Evolutionary conservation across 2,329 filamentous ascomycete species (phyloP).

Genomic region (Lecanicillium sp.): DNA sequence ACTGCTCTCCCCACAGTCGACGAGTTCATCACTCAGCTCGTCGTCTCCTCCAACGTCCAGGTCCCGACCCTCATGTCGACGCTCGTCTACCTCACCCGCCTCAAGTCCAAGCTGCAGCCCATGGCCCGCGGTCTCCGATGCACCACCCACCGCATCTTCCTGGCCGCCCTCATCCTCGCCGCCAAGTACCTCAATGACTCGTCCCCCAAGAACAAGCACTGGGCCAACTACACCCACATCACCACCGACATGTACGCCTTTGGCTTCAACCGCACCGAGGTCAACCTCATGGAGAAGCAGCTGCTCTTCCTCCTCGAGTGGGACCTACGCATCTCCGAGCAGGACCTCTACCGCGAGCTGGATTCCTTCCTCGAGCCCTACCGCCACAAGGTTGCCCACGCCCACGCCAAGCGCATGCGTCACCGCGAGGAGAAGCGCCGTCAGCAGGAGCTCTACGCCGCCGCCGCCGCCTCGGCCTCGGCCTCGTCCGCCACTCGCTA

Average conservation of each 20-base stretch:
- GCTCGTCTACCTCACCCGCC: constrained; percentile 82
- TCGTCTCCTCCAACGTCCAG: constrained; percentile 91
- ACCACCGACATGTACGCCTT: constrained; percentile 62
- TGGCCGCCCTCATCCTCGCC: constrained; percentile 76
- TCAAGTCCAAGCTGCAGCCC: constrained; percentile 79
- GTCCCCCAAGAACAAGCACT: constrained; percentile 99
- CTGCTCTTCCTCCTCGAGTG: constrained; percentile 90
- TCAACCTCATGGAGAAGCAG: constrained; percentile 99
- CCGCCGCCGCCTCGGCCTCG: constrained; percentile 17
- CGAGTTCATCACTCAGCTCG: constrained; percentile 85
- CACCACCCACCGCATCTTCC: constrained; percentile 95
- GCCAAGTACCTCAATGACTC: constrained; percentile 99
- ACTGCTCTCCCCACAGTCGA: constrained; percentile 69
- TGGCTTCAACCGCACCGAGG: constrained; percentile 88
- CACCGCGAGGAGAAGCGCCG: constrained; percentile 41
- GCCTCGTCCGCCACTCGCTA: constrained; percentile 29
- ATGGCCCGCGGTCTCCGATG: constrained; percentile 95
- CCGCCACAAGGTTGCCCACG: constrained; percentile 51
- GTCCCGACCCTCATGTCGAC: constrained; percentile 96
- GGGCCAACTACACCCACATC: constrained; percentile 87
- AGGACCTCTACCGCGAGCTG: constrained; percentile 81
- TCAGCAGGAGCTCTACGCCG: constrained; percentile 31
- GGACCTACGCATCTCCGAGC: constrained; percentile 79
- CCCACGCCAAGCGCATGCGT: constrained; percentile 45
- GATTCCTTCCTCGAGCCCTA: constrained; percentile 86